Evolutionary conservation across 2,329 filamentous ascomycete genomes (phyloP), one percentile per base, ranked within the genome.

Genomic region (Claviceps sp.): DNA sequence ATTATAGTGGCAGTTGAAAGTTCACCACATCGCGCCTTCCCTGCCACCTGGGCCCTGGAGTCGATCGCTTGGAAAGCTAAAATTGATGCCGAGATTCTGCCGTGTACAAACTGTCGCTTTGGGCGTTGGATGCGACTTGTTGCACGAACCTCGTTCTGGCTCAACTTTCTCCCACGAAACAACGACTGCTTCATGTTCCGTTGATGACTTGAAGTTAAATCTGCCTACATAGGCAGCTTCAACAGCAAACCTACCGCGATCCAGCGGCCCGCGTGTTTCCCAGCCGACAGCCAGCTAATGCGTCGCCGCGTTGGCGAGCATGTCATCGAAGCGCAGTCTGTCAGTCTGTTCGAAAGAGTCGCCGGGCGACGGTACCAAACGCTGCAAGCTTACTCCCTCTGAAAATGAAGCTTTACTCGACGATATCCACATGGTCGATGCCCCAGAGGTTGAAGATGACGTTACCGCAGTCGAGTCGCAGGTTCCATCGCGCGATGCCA

Each of bases 291-390:
- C 7, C 45, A 55, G 47, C 43, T 22, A 24, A 38, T 38, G 30
- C 45, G 42, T 37, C 17, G 11, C 34, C 38, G 17, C 45, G 41
- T 41, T 34, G 13, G 40, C 22, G 37, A 55, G 47, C 38, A 66
- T 62, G 62, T 63, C 65, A n/a, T 65, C 65, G 44, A 73, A 73
- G 58, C 67, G 70, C 57, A 63, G 58, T 37, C 44, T 47, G 58
- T 67, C 39, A 62, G 65, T 8, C 60, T 63, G 7, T 16, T 46
- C 24, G 11, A 55, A 55, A 34, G 63, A 65, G 24, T 60, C 60
- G 39, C 54, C 58, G 19, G 55, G 59, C 48, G 57, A 59, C 2
- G 56, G 56, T 3, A 39, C 61, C 26, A 72, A 73, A 55, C 67
- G 68, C 8, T 50, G 53, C 8, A 54, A 47, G 34, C 43, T 45